Evolutionary conservation across 176 grass and related monocot genomes (phyloP), one percentile per base, ranked within the genome.

Genomic region (Musa acuminata): DNA sequence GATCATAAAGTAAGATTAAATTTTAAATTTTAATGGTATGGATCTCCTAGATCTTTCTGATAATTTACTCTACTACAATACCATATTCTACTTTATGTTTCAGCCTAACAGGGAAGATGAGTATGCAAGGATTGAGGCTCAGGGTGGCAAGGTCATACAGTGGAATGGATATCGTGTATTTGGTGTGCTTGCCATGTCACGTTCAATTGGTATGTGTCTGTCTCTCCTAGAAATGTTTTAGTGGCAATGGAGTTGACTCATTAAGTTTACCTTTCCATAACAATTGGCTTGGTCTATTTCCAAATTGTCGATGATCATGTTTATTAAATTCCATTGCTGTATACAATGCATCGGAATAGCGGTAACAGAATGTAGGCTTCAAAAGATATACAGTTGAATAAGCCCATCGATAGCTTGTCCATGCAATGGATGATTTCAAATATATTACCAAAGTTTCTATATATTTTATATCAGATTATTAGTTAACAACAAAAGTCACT

Each of bases 131-230:
- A 99, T 99, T 51, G 90, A 94, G 75, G 88, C 86, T 73, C 77
- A 59, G 7, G 95, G 88, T 78, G 95, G 95, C 80, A 99, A 94
- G 74, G 88, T 99, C 70, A 94, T 99, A 76, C 90, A 91, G 35
- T 99, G 95, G 95, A 99, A 99, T 72, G 95, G 95, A n/a, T 94
- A 99, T 65, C 86, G 95, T 69, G 95, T 99, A 60, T 89, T 94
- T 52, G 95, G 95, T 75, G 90, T 99, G 67, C 95, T 99, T 89
- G 95, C 95, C 17, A 99, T 94, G 95, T 94, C 95, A 11, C 84
- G 95, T n/a, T 99, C 95, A 68, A 94, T 99, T 78, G 90, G 95
- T 99, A 91, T 3, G 74, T 72, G 65, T 79, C 1, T 69, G 20
- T 80, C n/a, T 64, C 49, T 27, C 48, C 19, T 71, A 48, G 11